These are phyloP conservation scores for Chytriomyces sp. DNA, from an alignment of 192 early-diverging fungal species.

Conservation along the genomic window DNA sequence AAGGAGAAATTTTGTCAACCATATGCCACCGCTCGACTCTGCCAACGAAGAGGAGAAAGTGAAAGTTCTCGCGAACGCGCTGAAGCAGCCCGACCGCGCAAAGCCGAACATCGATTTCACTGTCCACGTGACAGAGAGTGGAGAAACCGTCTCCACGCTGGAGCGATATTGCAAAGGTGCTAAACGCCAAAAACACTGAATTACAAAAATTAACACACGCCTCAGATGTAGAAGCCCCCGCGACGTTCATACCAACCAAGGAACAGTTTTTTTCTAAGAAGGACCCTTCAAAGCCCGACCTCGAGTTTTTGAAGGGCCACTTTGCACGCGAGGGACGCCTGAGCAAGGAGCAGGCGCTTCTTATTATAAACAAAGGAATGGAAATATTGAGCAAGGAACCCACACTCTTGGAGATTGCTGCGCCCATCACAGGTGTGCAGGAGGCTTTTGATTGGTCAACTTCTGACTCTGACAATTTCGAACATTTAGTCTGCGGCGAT, in stretches of 20 bases:
- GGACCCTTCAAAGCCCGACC: conserved; percentile 73
- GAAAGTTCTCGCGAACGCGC: conserved; percentile 3
- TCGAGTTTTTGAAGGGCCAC: conserved; percentile 84
- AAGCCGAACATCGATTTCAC: conserved; percentile 73
- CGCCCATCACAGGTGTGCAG: conserved; percentile 83
- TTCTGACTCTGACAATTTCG: not conserved
- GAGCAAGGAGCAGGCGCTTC: conserved; percentile 87
- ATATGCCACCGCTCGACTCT: not conserved
- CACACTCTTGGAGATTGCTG: conserved; percentile 84
- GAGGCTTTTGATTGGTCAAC: not conserved
- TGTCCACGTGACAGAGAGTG: conserved; percentile 71
- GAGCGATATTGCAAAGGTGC: conserved; percentile 81
- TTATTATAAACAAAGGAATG: conserved; percentile 81
- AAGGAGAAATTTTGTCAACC: not conserved
- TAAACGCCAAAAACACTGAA: not conserved
- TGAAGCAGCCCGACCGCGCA: conserved; percentile 9
- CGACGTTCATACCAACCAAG: conserved; percentile 54
- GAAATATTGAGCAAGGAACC: conserved; percentile 79
- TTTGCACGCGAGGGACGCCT: conserved; percentile 92
- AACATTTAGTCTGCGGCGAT: conserved; percentile 84
- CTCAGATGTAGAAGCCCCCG: conserved; percentile 62
- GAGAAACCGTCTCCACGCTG: conserved; percentile 68
- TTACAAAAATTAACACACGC: too few relatives aligned
- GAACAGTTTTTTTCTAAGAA: conserved; percentile 71
- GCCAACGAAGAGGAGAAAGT: conserved; percentile 25